phyloP scores from a whole-genome alignment of 2,329 filamentous ascomycete species.

The Epichloe aotearoae region DNA sequence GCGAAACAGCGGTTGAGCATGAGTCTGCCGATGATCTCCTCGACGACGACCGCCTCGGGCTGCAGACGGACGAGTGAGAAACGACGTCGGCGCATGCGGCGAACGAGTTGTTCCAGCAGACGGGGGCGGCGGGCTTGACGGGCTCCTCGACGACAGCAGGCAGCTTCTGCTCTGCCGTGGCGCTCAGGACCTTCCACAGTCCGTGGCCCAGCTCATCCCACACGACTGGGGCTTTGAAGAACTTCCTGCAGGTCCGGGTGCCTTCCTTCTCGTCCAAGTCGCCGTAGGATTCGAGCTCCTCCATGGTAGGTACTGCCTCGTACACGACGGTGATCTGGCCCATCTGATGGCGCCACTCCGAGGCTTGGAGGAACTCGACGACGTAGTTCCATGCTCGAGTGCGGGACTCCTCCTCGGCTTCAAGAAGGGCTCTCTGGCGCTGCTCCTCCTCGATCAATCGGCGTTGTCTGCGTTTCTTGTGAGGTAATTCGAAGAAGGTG shows the following conservation, averaged over 20 bases:
- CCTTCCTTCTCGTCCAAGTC: conserved; percentile 20
- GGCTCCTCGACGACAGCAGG: conserved; percentile 1
- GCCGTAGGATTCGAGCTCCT: conserved; percentile 21
- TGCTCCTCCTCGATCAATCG: conserved; percentile 10
- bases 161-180: conserved; percentile 8
- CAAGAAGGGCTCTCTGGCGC: conserved; percentile 12
- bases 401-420: conserved; percentile 18
- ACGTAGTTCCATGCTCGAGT: conserved; percentile 20
- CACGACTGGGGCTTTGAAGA: conserved; percentile 25
- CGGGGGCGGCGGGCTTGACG: background rate
- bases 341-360: conserved; percentile 17
- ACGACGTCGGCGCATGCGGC: background rate
- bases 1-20: conserved; percentile 1
- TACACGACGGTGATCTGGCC: conserved; percentile 21
- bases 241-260: conserved; percentile 21
- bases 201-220: conserved; percentile 25
- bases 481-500: conserved; percentile 12
- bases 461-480: conserved; percentile 11
- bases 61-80: background rate
- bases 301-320: conserved; percentile 21
- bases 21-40: conserved; percentile 5
- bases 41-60: conserved; percentile 2
- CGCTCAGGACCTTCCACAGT: conserved; percentile 18
- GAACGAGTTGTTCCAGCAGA: conserved; percentile 1
- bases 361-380: conserved; percentile 16